Evolutionary conservation across 2,329 filamentous ascomycete species (phyloP), one percentile per base, ranked within the genome.

Genomic region (Alternaria longipes): DNA sequence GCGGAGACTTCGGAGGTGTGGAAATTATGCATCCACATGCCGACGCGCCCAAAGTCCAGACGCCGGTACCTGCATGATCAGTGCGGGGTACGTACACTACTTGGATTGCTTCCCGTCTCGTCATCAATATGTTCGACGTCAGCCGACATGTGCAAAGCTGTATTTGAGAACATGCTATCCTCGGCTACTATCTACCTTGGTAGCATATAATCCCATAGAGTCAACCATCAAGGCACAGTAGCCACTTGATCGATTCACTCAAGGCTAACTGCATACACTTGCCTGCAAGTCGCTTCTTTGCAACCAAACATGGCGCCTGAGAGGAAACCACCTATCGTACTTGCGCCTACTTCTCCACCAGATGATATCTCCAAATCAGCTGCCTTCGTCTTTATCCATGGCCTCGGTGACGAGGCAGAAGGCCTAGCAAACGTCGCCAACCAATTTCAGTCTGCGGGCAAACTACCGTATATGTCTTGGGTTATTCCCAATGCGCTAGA

Each of bases 401-500:
- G 82, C 14, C 70, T 84, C 7, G 81, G 82, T 16, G 82, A 84
- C 59, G 81, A 80, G 54, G 82, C 81, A 16, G 74, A 80, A 49
- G 82, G 81, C 4, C 70, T 82, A 32, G 76, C 80, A 62, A 74
- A 82, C 51, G 74, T 84, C 8, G 80, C 81, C 16, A 76, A 80
- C 28, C 82, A 84, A 64, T 84, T 85, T 65, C 82, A 84, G 60
- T 68, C 79, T 40, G 81, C 81, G 45, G 72, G 74, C 60, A 85
- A 85, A 70, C 76, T 85, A 5, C 78, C 82, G 0, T 78, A 84
- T 66, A 71, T 84, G 64, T 76, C 78, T 49, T 85, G 83, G 83
- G 73, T 84, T 41, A 78, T 86, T 28, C 84, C 84, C 14, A 84
- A 83, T 56, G 83, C 84, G 3, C 74, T 78, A 42, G 77, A 82